Base-by-base conservation (phyloP, 2,329 filamentous ascomycete genomes). In the Colletotrichum melonis region DNA sequence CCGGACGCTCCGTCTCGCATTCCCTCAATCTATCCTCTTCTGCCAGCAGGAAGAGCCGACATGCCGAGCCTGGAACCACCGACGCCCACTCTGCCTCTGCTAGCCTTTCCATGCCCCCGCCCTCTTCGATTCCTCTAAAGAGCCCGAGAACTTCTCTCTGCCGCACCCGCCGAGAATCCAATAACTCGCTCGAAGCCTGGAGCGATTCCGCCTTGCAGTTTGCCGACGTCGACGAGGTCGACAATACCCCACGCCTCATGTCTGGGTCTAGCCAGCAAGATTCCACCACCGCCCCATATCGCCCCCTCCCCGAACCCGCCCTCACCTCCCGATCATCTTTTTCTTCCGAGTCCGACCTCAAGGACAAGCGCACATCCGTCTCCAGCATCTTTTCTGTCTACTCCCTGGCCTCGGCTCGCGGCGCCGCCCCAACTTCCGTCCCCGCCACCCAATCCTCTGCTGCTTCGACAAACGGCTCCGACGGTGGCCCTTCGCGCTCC, bases 331-430 rank as follows among this genome's bases (percentile, higher is more conserved):
- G 84, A 65, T 84, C 85, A 24, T 89, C 89, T 14, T 81, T 86
- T 72, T 88, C 88, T 16, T 88, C 88, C 19, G 87, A 89, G 24
- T 78, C 81, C 26, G 85, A 92, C 52, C 86, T 86, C 57, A 93
- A 94, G 78, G 90, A 93, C 63, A 93, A 94, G 78, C 90, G 93
- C 63, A 86, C 93, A 79, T 95, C 93, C 28, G 88, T 92, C 73
- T 94, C 92, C 8, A 95, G 93, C 1, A 84, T 94, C 65, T 93
- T 93, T 79, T 95, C 93, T 1, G 84, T 94, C 63, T 93, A 93
- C 79, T 94, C 93, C 38, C 83, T 93, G 28, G 89, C 90, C 57
- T 93, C 92, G 6, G 89, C 86, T 66, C 88, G 88, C 58, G 88
- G 86, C 38, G 84, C 86, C 32, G 72, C 80, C 19, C 81, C 84